Evolutionary conservation across 1,284 basidiomycete genomes (phyloP).

Genomic region (Boletus hoseneyae): DNA sequence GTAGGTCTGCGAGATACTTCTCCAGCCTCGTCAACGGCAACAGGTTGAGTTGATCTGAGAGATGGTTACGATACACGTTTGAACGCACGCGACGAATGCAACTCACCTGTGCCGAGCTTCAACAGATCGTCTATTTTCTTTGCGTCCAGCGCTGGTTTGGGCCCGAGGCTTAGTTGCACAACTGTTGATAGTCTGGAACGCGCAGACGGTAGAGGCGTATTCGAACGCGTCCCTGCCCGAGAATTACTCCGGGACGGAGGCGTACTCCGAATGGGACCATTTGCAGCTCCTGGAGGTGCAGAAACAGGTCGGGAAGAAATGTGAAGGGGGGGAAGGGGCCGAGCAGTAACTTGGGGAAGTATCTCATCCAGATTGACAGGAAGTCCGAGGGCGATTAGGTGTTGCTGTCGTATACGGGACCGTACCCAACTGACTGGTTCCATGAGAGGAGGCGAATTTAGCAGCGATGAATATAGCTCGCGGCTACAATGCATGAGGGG

Average conservation of each 20-base stretch:
- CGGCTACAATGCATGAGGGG: constrained; percentile 52
- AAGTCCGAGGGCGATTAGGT: constrained; percentile 85
- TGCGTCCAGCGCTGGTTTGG: constrained; percentile 69
- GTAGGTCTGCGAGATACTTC: constrained; percentile 62
- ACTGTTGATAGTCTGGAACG: constrained; percentile 34
- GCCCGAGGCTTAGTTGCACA: constrained; percentile 61
- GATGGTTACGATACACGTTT: constrained; percentile 3
- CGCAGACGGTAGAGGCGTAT: constrained; percentile 52
- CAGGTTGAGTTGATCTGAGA: constrained; percentile 65
- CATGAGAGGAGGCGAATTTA: constrained; percentile 60
- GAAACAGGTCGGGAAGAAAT: constrained; percentile 81
- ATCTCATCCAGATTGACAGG: constrained; percentile 94
- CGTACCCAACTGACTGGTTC: constrained; percentile 90
- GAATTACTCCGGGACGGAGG: constrained; percentile 40
- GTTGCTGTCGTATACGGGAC: constrained; percentile 82
- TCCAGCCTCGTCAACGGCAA: constrained; percentile 67
- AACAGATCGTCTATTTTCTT: constrained; percentile 64
- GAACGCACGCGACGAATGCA: constrained; percentile 6
- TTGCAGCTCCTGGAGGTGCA: constrained; percentile 63
- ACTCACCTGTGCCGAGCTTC: constrained; percentile 62
- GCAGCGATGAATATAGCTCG: constrained; percentile 65
- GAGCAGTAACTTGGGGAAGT: constrained; percentile 67
- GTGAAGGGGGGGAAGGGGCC: constrained; percentile 72
- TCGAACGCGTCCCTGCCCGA: constrained; percentile 46
- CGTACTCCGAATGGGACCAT: constrained; percentile 37